Evolutionary conservation across 768 basidiomycete genomes (phyloP), one percentile per base, ranked within the genome.

Genomic region (Lanmaoa rubissima): DNA sequence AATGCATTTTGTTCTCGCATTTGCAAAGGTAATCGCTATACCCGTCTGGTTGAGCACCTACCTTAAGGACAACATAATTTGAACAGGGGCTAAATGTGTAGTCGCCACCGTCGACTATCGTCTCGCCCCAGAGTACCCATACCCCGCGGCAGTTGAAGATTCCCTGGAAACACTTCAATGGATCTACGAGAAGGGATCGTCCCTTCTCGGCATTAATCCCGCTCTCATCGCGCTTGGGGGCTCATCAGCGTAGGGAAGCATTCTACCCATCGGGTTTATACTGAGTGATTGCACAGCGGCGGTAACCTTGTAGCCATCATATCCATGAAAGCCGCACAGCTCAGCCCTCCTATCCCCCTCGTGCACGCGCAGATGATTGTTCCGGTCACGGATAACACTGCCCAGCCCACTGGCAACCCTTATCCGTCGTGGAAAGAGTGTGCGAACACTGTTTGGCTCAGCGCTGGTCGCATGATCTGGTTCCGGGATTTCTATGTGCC

Each of bases 341-440:
- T 74, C 32, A 62, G 65, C 11, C 81, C 80, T 3, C 77, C 80
- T 5, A 81, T 86, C 48, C 79, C 80, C 4, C 65, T 89, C 45
- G 61, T 79, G 4, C 83, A 86, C 70, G 85, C 85, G 61, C 75
- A 89, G 8, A 78, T 90, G 50, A 78, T 89, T 42, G 89, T 90
- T 5, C 89, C 89, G 0, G 88, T 90, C 28, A 84, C 80, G 3
- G 87, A 91, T 66, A 90, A 90, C 75, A 90, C 88, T 16, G 83
- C 84, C 8, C 64, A 64, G 74, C 75, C 59, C 56, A 73, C 63
- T 44, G 77, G 62, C 3, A 58, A 61, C 16, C 69, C 67, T 5
- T 76, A 82, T 61, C 68, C 66, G 17, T 80, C 79, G 5, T 90
- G 88, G 87, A 72, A 71, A 16, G 78, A 81, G 57, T 88, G 87